Conservation (phyloP, 805 yeast genomes). For the Wickerhamomyces bovis region DNA sequence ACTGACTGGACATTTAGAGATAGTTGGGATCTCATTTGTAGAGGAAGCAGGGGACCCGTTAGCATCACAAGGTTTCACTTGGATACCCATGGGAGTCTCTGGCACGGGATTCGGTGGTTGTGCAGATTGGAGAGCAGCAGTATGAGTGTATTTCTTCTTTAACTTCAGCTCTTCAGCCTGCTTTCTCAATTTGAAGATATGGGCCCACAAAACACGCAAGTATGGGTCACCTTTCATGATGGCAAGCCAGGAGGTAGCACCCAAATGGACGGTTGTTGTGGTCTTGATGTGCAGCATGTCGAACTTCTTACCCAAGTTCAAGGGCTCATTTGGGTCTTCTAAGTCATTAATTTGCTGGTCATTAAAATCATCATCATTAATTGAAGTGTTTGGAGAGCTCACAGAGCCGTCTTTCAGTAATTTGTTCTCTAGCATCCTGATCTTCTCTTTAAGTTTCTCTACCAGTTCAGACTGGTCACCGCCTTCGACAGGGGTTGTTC, state of each 20-base stretch:
- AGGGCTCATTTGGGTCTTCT: conserved; percentile 14
- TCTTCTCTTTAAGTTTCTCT: conserved; percentile 50
- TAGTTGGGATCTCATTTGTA: not conserved
- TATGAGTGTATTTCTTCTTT: conserved; percentile 1
- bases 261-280: conserved; percentile 38
- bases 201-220: conserved; percentile 48
- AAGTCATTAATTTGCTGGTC: not conserved
- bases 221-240: conserved; percentile 55
- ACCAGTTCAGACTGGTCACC: conserved; percentile 36
- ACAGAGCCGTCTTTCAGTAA: not conserved
- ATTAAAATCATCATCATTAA: conserved; percentile 4
- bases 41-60: not conserved
- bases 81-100: not conserved
- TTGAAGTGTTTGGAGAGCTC: conserved; percentile 7
- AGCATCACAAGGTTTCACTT: not conserved
- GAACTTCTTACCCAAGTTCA: conserved; percentile 36
- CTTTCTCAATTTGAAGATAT: conserved; percentile 37
- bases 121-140: not conserved
- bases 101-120: not conserved
- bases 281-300: conserved; percentile 39
- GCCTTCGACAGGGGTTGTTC: not conserved
- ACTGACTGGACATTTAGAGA: conserved; percentile 10
- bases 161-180: conserved; percentile 24
- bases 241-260: conserved; percentile 54
- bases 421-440: conserved; percentile 38